phyloP scores from a whole-genome alignment of 1,284 basidiomycete genomes.

The Malassezia nana region DNA sequence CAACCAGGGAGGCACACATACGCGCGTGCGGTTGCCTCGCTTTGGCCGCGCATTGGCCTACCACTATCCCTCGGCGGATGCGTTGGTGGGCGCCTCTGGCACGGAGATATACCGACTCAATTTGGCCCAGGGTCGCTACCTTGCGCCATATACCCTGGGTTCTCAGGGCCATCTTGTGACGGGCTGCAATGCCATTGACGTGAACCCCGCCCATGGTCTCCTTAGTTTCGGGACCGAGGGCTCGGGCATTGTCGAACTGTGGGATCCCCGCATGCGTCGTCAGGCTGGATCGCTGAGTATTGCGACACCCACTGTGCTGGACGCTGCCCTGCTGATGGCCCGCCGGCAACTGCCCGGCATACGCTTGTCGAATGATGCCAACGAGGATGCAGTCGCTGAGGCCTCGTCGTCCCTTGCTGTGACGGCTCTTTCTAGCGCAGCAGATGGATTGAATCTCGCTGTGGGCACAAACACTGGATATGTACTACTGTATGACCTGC shows the following conservation, averaged over 20 bases:
- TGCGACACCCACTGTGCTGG: constrained; percentile 54
- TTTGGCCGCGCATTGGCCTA: constrained; percentile 88
- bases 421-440: constrained; percentile 63
- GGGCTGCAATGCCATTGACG: constrained; percentile 83
- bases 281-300: constrained; percentile 68
- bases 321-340: constrained; percentile 46
- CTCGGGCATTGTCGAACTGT: constrained; percentile 79
- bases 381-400: constrained; percentile 28
- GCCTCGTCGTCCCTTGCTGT: constrained; percentile 55
- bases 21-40: constrained; percentile 81
- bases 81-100: constrained; percentile 65
- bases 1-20: constrained; percentile 84
- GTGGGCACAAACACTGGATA: constrained; percentile 91
- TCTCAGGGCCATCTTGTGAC: constrained; percentile 48
- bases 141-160: constrained; percentile 46
- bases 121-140: constrained; percentile 83
- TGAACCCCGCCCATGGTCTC: constrained; percentile 86
- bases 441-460: constrained; percentile 84
- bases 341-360: constrained; percentile 46
- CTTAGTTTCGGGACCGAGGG: constrained; percentile 74
- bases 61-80: constrained; percentile 72
- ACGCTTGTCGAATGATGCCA: constrained; percentile 33
- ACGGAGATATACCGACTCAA: constrained; percentile 86
- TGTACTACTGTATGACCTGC: constrained; percentile 85
- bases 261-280: constrained; percentile 79